Evolutionary conservation across 1,284 basidiomycete genomes (phyloP).

Genomic region (Sporisorium reilianum): DNA sequence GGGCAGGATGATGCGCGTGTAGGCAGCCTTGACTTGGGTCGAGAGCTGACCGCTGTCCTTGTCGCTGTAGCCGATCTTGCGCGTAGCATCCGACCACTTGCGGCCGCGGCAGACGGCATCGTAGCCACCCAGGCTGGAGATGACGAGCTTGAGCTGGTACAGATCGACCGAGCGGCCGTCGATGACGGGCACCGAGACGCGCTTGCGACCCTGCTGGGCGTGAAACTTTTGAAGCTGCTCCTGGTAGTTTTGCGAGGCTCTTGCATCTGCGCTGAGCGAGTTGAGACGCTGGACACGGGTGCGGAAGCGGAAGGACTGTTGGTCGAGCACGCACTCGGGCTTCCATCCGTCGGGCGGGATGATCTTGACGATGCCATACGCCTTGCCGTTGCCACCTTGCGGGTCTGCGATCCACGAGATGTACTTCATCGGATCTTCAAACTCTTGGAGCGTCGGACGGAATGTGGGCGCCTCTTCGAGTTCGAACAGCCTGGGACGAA

Average conservation of each 20-base stretch:
- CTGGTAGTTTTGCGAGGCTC: constrained; percentile 95
- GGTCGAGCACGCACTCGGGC: constrained; percentile 96
- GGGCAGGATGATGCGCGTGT: constrained; percentile 88
- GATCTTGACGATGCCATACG: constrained; percentile 94
- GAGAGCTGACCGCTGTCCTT: constrained; percentile 77
- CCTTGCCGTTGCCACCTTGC: constrained; percentile 75
- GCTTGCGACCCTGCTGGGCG: constrained; percentile 73
- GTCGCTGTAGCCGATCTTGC: constrained; percentile 81
- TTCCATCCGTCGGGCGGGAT: constrained; percentile 93
- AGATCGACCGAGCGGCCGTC: constrained; percentile 92
- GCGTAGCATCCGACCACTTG: constrained; percentile 87
- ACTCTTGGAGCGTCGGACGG: constrained; percentile 88
- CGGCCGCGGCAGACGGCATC: constrained; percentile 81
- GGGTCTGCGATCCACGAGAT: constrained; percentile 81
- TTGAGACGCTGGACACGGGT: constrained; percentile 94
- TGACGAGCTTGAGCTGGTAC: constrained; percentile 91
- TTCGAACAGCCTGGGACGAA: constrained; percentile 75
- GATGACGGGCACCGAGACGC: constrained; percentile 89
- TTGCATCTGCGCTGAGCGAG: constrained; percentile 94
- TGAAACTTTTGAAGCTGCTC: constrained; percentile 85
- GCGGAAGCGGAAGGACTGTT: constrained; percentile 91
- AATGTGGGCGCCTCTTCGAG: constrained; percentile 90
- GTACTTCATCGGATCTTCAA: constrained; percentile 94
- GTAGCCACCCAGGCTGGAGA: constrained; percentile 87
- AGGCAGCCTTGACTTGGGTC: constrained; percentile 88